A percentile compares a stretch with the other conserved stretches of the same genome.
Evolutionary conservation across 805 yeast genomes (phyloP).

Genomic region (Myxozyma vanderwaltii): DNA sequence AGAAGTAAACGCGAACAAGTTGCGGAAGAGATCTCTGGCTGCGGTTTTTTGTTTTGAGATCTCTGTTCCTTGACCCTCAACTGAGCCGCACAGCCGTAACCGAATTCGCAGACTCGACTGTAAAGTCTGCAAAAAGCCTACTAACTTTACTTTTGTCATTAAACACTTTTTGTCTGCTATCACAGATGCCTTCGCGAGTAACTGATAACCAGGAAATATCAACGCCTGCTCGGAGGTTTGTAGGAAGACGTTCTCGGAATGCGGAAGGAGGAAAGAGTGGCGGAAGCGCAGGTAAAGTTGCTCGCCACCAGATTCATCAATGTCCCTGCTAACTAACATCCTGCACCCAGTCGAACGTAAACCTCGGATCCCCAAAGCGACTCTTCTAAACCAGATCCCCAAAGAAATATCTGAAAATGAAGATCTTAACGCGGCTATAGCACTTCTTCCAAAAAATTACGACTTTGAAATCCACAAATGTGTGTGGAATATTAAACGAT

Average conservation of each 20-base stretch:
- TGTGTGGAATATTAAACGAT: constrained; percentile 84
- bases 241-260: constrained; percentile 4
- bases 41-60: too few relatives aligned
- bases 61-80: too few relatives aligned
- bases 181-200: constrained; percentile 4
- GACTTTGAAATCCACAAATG: constrained; percentile 96
- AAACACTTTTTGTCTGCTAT: too few relatives aligned
- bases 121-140: too few relatives aligned
- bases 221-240: constrained; percentile 2
- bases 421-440: constrained; percentile 82
- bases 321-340: background rate
- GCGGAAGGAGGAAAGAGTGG: background rate
- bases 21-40: too few relatives aligned
- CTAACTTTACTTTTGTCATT: too few relatives aligned
- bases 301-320: background rate
- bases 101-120: background rate
- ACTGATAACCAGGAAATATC: background rate
- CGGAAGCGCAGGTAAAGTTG: background rate
- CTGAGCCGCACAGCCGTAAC: background rate
- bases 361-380: constrained; percentile 11
- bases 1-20: too few relatives aligned
- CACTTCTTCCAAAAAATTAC: constrained; percentile 82
- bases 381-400: constrained; percentile 80
- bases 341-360: background rate
- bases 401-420: constrained; percentile 75